Evolutionary conservation across 495 filamentous ascomycete genomes (phyloP), one percentile per base, ranked within the genome.

Genomic region (Hyaloscypha hepaticicola): DNA sequence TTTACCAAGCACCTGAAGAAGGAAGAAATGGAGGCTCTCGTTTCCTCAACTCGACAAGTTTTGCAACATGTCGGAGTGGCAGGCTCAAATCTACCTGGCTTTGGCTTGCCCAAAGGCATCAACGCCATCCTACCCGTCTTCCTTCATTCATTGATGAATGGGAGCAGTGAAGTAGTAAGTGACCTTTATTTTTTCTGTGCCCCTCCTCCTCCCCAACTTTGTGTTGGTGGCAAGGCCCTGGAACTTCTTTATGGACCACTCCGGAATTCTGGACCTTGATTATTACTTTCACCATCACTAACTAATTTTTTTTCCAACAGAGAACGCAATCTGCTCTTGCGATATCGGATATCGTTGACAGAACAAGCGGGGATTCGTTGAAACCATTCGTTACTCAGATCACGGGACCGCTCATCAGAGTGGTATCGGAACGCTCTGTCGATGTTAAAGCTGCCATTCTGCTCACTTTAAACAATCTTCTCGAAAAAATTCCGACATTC

Each of bases 11-110:
- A 83, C 70, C 83, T 99, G 66, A 90, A 89, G 73, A 99, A 99
- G 74, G 95, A 99, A 75, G 95, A 98, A 76, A 98, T 99, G 95
- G 95, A 99, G 73, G 84, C 89, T 0, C 78, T 99, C n/a, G 92
- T 94, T 9, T 79, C 85, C 66, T 93, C 94, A 5, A 96, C 94
- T 1, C 86, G 93, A 38, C 88, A 93, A 71, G 84, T 90, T 1
- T 78, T 99, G 55, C 84, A 89, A 60, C 91, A 93, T 66, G 91
- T 98, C 31, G 95, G 95, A 55, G 89, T 96, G 19, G 77, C 93
- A 52, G 96, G 96, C 5, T 83, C 87, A 25, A 87, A 94, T 71
- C 81, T 99, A 21, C 84, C 92, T 11, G 95, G 95, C 27, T 99
- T 99, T 80, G 85, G 87, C 60, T 79, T 99, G 58, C 95, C 95